A percentile compares a stretch with the other conserved stretches of the same genome.
These are phyloP conservation scores for Cadophora malorum DNA, from an alignment of 2,329 filamentous ascomycete species.

Conservation along the genomic window DNA sequence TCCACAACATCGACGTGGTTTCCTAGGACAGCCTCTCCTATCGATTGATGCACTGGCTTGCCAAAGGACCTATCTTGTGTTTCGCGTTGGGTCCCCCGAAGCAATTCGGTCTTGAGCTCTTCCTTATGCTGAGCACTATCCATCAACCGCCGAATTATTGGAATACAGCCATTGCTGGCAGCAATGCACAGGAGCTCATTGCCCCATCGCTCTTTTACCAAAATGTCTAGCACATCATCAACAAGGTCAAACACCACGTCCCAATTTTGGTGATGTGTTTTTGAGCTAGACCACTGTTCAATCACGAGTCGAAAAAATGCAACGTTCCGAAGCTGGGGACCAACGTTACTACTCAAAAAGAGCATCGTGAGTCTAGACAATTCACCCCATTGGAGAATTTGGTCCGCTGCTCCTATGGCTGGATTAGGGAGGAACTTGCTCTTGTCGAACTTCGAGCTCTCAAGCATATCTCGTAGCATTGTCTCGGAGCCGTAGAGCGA, in stretches of 20 bases:
- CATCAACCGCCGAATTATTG: conserved; percentile 22
- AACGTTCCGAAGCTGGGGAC: conserved; percentile 17
- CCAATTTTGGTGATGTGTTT: conserved; percentile 17
- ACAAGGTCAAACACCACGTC: conserved; percentile 21
- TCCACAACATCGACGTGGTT: conserved; percentile 24
- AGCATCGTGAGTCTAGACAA: conserved; percentile 19
- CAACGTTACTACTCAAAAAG: conserved; percentile 19
- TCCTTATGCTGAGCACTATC: conserved; percentile 20
- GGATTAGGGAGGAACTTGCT: conserved; percentile 18
- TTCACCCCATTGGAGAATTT: conserved; percentile 22
- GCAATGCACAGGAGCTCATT: conserved; percentile 23
- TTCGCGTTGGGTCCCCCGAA: conserved; percentile 14
- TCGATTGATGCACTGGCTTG: conserved; percentile 20
- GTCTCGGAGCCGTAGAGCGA: conserved; percentile 21
- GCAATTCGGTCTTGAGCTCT: conserved; percentile 24
- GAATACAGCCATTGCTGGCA: conserved; percentile 23
- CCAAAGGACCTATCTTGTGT: conserved; percentile 16
- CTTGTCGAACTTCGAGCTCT: conserved; percentile 20
- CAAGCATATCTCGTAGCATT: conserved; percentile 23
- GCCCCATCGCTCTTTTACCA: conserved; percentile 21
- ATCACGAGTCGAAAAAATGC: conserved; percentile 20
- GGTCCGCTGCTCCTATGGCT: conserved; percentile 21
- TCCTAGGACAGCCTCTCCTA: conserved; percentile 21
- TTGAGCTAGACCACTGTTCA: conserved; percentile 13
- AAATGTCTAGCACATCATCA: conserved; percentile 22